Percentiles rank a stretch among this genome's conserved stretches.
Conservation (phyloP, 192 early-diverging fungal genomes). For the Pilobolus umbonatus region DNA sequence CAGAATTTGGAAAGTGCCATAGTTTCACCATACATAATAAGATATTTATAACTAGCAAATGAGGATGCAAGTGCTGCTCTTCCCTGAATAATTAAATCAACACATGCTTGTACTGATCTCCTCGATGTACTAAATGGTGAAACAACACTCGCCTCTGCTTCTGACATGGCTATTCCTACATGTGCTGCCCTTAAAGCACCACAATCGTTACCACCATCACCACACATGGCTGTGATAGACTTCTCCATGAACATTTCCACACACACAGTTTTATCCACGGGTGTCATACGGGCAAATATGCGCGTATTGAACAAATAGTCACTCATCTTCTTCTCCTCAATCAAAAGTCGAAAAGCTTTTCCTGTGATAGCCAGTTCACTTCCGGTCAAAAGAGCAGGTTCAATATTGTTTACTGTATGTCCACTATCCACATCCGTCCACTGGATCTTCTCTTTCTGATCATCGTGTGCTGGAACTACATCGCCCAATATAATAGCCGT, state of each 20-base stretch:
- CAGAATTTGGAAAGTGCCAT: constrained; percentile 58
- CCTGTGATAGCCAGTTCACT: constrained; percentile 70
- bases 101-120: constrained; percentile 61
- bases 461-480: constrained; percentile 34
- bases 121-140: constrained; percentile 69
- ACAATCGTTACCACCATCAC: constrained; percentile 84
- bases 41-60: constrained; percentile 65
- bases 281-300: constrained; percentile 78
- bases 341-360: constrained; percentile 56
- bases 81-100: constrained; percentile 64
- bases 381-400: constrained; percentile 20
- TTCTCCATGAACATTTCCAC: constrained; percentile 70
- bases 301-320: constrained; percentile 62
- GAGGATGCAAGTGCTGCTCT: constrained; percentile 68
- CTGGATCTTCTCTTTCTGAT: constrained; percentile 31
- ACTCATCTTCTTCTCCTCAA: constrained; percentile 39
- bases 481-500: constrained; percentile 46
- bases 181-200: constrained; percentile 77
- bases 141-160: constrained; percentile 77
- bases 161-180: constrained; percentile 75
- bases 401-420: constrained; percentile 31
- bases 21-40: constrained; percentile 59
- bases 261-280: constrained; percentile 68
- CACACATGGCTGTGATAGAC: constrained; percentile 77
- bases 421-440: constrained; percentile 58